These are phyloP conservation scores for Bromus sterilis DNA, from an alignment of 176 grass and related monocot genomes.

Conservation along the genomic window DNA sequence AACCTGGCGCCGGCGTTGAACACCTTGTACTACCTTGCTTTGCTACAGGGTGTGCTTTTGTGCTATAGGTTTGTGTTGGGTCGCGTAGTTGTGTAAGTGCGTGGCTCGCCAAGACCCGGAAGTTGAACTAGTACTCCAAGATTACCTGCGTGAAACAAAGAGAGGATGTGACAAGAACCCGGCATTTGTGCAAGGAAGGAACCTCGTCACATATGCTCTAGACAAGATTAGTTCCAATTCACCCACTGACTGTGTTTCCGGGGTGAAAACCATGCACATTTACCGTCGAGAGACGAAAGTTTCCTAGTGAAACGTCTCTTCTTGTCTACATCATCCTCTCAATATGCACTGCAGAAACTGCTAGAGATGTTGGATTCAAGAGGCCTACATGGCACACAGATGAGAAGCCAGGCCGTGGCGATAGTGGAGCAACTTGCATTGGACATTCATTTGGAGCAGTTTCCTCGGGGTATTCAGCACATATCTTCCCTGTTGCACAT, in stretches of 20 bases:
- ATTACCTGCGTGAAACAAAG: not conserved
- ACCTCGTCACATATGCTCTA: not conserved
- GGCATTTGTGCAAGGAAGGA: not conserved
- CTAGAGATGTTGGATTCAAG: not conserved
- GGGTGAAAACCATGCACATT: not conserved
- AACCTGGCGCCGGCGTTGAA: not conserved
- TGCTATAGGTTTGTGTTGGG: not conserved
- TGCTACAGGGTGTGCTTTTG: not conserved
- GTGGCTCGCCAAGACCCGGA: too few relatives aligned
- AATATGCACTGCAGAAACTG: not conserved
- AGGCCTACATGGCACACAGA: not conserved
- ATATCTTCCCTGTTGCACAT: not conserved
- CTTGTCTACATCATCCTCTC: not conserved
- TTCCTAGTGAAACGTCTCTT: not conserved
- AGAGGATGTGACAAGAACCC: not conserved
- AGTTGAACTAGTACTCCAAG: not conserved
- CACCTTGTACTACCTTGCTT: not conserved
- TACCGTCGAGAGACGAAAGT: too few relatives aligned
- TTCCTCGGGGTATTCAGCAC: not conserved
- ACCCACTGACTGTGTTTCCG: not conserved
- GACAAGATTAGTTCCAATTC: not conserved
- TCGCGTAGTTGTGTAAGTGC: too few relatives aligned
- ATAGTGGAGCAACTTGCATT: not conserved
- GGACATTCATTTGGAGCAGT: not conserved
- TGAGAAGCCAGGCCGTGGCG: not conserved